These are phyloP conservation scores for Flaveria linearis DNA, from an alignment of 129 eudicot genomes.

Conservation along the genomic window DNA sequence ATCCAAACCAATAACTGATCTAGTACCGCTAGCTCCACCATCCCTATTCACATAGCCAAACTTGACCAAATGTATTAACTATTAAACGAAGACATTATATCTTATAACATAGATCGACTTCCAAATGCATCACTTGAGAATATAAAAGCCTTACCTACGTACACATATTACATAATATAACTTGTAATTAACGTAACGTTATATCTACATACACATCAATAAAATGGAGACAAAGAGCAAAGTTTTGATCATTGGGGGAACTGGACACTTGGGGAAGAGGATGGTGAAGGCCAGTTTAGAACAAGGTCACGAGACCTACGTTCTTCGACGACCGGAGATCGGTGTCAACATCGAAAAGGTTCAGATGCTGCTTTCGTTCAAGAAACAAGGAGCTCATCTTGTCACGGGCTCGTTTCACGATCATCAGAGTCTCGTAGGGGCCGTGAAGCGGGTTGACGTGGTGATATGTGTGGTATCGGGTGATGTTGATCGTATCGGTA, in stretches of 20 bases:
- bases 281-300: constrained; percentile 52
- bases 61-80: too few species aligned
- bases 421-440: constrained; percentile 67
- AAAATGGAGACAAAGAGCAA: constrained; percentile 40
- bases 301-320: constrained; percentile 50
- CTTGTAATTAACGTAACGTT: not conserved
- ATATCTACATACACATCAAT: not conserved
- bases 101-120: too few species aligned
- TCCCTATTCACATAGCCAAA: too few species aligned
- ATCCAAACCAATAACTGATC: too few species aligned
- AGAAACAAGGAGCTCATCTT: constrained; percentile 67
- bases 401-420: constrained; percentile 60
- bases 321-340: constrained; percentile 50
- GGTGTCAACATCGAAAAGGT: constrained; percentile 62
- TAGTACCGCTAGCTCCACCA: too few species aligned
- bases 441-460: constrained; percentile 66
- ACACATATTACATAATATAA: not conserved
- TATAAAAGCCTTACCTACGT: not conserved
- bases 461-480: constrained; percentile 78
- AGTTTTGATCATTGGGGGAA: constrained; percentile 52
- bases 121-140: too few species aligned
- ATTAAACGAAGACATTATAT: too few species aligned
- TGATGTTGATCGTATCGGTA: constrained; percentile 51
- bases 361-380: constrained; percentile 60
- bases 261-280: constrained; percentile 58